phyloP scores from a whole-genome alignment of 345 rosid genomes.

The Syzygium jambos region DNA sequence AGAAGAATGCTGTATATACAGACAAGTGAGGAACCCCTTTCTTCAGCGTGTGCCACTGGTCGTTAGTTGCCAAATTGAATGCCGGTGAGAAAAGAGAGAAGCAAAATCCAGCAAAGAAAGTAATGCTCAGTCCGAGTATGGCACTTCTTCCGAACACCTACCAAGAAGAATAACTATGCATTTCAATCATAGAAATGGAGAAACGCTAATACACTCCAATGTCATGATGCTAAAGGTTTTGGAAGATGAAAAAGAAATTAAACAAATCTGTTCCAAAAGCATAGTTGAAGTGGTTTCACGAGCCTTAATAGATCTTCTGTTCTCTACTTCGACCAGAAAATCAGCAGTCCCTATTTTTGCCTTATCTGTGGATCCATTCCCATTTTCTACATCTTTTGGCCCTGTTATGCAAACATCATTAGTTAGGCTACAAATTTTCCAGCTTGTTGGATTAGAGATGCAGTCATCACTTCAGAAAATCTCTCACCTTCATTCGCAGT shows the following conservation, averaged over 20 bases:
- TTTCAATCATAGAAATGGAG: not conserved
- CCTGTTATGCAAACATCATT: not conserved
- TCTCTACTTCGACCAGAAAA: slow-evolving; percentile 66
- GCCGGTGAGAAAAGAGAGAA: slow-evolving; percentile 89
- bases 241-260: not conserved
- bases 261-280: not conserved
- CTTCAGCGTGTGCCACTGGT: slow-evolving; percentile 71
- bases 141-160: slow-evolving; percentile 73
- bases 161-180: not conserved
- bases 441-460: not conserved
- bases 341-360: slow-evolving; percentile 52
- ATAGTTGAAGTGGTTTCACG: not conserved
- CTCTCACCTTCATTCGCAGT: not conserved
- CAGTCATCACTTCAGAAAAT: not conserved
- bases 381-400: slow-evolving; percentile 25
- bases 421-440: not conserved
- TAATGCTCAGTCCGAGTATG: slow-evolving; percentile 42
- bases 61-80: slow-evolving; percentile 78
- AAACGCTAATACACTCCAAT: not conserved
- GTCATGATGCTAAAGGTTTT: not conserved
- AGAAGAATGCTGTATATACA: slow-evolving; percentile 73
- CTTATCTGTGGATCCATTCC: slow-evolving; percentile 18
- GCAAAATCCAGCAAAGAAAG: slow-evolving; percentile 69
- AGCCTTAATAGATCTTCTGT: slow-evolving; percentile 61
- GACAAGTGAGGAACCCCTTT: slow-evolving; percentile 60